A percentile compares a stretch with the other conserved stretches of the same genome.
Evolutionary conservation across 352 stramenopile species (phyloP).

Genomic region (Aphanomyces stellatus): DNA sequence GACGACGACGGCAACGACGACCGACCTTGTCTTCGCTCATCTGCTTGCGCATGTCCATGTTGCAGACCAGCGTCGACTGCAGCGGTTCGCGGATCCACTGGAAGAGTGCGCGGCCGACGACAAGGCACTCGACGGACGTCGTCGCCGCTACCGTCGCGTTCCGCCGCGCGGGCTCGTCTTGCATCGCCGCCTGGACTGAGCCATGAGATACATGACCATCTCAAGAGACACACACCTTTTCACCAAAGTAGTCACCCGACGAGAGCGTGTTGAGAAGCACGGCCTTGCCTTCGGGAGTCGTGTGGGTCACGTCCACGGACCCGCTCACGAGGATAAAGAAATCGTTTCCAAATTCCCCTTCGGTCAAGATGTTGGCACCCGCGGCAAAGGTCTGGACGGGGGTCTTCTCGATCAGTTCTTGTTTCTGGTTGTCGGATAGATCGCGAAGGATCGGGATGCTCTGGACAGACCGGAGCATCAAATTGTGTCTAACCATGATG

Average conservation of each 20-base stretch:
- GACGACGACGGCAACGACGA: too few relatives aligned
- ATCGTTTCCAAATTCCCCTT: conserved; percentile 41
- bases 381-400: conserved; percentile 36
- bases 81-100: conserved; percentile 35
- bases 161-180: conserved; percentile 41
- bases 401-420: conserved; percentile 34
- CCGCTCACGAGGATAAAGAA: conserved; percentile 59
- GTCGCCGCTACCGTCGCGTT: conserved; percentile 53
- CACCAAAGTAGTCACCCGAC: conserved; percentile 53
- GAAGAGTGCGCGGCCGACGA: conserved; percentile 58
- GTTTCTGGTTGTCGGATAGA: conserved; percentile 30
- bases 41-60: conserved; percentile 26
- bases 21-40: conserved; percentile 30
- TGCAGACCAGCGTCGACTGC: conserved; percentile 28
- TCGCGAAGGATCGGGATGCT: conserved; percentile 48
- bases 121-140: conserved; percentile 57
- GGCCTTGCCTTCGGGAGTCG: conserved; percentile 7
- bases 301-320: conserved; percentile 33
- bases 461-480: conserved; percentile 41
- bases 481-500: conserved; percentile 23
- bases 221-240: conserved; percentile 38
- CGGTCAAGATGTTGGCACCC: conserved; percentile 31
- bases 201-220: background rate
- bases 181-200: conserved; percentile 4
- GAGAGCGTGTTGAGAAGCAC: conserved; percentile 34